Conservation (phyloP, 768 basidiomycete genomes). For the Clitopilus passeckerianus region DNA sequence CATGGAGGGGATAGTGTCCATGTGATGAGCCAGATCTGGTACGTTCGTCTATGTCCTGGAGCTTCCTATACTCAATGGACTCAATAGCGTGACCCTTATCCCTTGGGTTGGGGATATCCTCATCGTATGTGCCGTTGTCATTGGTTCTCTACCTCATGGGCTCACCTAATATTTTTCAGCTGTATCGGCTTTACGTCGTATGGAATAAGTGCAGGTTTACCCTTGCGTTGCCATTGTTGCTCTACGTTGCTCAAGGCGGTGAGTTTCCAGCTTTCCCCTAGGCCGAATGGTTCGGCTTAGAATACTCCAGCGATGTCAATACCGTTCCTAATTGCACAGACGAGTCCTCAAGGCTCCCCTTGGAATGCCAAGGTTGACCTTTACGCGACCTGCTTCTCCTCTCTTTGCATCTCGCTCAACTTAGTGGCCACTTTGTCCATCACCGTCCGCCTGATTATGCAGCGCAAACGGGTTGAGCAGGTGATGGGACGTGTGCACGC, state of each 20-base stretch:
- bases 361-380: slow-evolving; percentile 5
- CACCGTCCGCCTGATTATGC: slow-evolving; percentile 8
- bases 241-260: slow-evolving; percentile 14
- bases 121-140: slow-evolving; percentile 8
- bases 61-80: neutral
- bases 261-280: neutral
- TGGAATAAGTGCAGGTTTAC: slow-evolving; percentile 11
- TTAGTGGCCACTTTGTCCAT: slow-evolving; percentile 11
- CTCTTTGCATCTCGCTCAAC: slow-evolving; percentile 16
- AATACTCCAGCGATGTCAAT: slow-evolving; percentile 14
- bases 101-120: slow-evolving; percentile 17
- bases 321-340: slow-evolving; percentile 13
- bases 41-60: neutral
- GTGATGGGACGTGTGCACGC: slow-evolving; percentile 15
- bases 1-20: slow-evolving; percentile 9
- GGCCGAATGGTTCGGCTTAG: neutral
- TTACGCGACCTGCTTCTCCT: slow-evolving; percentile 12
- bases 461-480: slow-evolving; percentile 11
- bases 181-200: slow-evolving; percentile 13
- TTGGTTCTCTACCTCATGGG: neutral
- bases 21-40: slow-evolving; percentile 15
- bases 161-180: neutral
- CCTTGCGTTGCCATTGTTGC: slow-evolving; percentile 8
- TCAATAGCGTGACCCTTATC: slow-evolving; percentile 9
- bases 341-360: slow-evolving; percentile 3